Conservation (phyloP, 805 yeast genomes). For the Cyberlindnera galapagoensis region DNA sequence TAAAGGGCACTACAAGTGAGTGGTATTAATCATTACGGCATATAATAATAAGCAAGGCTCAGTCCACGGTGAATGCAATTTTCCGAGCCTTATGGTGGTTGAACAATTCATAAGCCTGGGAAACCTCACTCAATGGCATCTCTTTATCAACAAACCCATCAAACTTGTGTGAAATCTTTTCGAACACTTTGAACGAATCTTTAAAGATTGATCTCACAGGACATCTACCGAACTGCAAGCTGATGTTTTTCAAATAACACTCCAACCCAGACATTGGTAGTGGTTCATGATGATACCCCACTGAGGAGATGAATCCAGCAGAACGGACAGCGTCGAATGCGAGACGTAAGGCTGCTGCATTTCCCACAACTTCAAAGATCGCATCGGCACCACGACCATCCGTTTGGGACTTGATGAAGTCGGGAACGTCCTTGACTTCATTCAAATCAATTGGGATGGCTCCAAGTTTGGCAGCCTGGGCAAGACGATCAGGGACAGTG, state of each 20-base stretch:
- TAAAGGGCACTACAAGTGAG: no score
- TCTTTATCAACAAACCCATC: conserved; percentile 45
- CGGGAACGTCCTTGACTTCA: conserved; percentile 29
- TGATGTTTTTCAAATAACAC: conserved; percentile 50
- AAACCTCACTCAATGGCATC: conserved; percentile 38
- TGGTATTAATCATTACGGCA: no score
- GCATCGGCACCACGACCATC: conserved; percentile 52
- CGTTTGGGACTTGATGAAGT: conserved; percentile 27
- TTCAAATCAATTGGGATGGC: conserved; percentile 42
- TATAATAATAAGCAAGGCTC: no score
- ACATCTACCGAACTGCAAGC: conserved; percentile 57
- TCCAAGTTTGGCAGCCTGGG: conserved; percentile 51
- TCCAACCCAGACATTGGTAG: conserved; percentile 53
- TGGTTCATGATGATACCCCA: conserved; percentile 55
- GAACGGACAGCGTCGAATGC: conserved; percentile 50
- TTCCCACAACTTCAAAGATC: conserved; percentile 55
- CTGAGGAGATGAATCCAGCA: conserved; percentile 50
- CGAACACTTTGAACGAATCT: conserved; percentile 45
- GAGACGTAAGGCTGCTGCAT: conserved; percentile 40
- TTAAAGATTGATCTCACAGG: conserved; percentile 51
- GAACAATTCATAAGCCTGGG: conserved; percentile 42
- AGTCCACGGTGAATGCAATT: conserved; percentile 39
- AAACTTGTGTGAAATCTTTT: conserved; percentile 36
- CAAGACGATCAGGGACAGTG: conserved; percentile 53
- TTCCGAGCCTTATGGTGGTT: conserved; percentile 49